Base-by-base conservation (phyloP, 2,329 filamentous ascomycete genomes). In the Trichocomaceae sp. region DNA sequence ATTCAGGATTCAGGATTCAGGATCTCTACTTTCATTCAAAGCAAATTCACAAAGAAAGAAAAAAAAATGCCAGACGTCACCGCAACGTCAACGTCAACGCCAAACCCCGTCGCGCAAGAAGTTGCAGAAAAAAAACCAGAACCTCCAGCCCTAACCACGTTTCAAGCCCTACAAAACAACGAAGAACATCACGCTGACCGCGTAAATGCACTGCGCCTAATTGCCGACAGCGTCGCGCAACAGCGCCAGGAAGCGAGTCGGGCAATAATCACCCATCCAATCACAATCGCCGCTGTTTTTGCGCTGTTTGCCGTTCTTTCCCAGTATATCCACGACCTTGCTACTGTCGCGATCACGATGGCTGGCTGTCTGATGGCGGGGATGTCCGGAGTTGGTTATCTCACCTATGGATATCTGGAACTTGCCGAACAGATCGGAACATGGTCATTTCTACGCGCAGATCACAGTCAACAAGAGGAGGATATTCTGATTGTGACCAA, bases 221-320 rank as follows among this genome's bases (percentile, higher is more conserved):
- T 95, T 39, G 86, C 89, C 58, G 88, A 92, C 71, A 89, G 85
- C 56, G 82, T 95, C 49, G 87, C 88, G 35, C 86, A 95, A 72
- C 90, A 93, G 76, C 83, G 86, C 58, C 85, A 89, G 66, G 73
- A 79, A 8, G 83, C 87, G 19, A 81, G 83, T 42, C 74, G 75
- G 53, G 74, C 81, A 59, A 74, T 93, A 56, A 75, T 88, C 58
- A 81, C 80, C 62, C 83, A 89, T 70, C 76, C 80, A 23, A 64
- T 76, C 46, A 79, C 76, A 62, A 61, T 78, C 26, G 61, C 67
- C 1, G 13, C 67, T 1, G 59, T 76, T n/a, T 63, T 73, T 5
- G 65, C 64, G 0, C 56, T 75, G 31, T 62, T 44, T 19, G 54
- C 47, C 5, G 31, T 56, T 23, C 8, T 53, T 26, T 47, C 22